Conservation (phyloP, 129 eudicot genomes). For the Flaveria robusta region DNA sequence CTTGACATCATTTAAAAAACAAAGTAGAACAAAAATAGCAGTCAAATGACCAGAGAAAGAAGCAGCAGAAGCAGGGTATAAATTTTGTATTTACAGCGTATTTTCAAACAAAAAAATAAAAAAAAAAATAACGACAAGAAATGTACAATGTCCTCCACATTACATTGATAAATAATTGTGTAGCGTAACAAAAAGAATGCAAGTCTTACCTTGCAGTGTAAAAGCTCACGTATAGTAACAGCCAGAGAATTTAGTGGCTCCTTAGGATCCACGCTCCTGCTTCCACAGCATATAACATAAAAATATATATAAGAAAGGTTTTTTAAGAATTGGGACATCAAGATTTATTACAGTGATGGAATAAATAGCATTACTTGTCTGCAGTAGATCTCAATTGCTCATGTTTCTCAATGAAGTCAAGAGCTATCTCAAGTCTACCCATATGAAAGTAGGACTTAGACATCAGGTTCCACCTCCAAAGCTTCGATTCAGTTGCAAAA, state of each 20-base stretch:
- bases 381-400: slow-evolving; percentile 37
- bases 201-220: slow-evolving; percentile 65
- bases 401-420: slow-evolving; percentile 59
- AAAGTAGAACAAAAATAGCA: slow-evolving; percentile 1
- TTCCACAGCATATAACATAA: slow-evolving; percentile 34
- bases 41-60: slow-evolving; percentile 8
- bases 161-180: slow-evolving; percentile 1
- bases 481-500: slow-evolving; percentile 39
- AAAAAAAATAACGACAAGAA: not conserved
- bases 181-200: slow-evolving; percentile 19
- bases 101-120: not conserved
- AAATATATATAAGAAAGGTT: slow-evolving; percentile 20
- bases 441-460: slow-evolving; percentile 66
- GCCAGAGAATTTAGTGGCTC: slow-evolving; percentile 51
- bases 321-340: slow-evolving; percentile 15
- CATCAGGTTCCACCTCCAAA: slow-evolving; percentile 80
- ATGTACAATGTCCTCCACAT: not conserved
- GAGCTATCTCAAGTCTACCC: slow-evolving; percentile 87
- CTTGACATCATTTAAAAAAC: not conserved
- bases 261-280: slow-evolving; percentile 38
- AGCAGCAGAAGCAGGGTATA: not conserved
- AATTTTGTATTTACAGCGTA: not conserved
- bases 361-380: slow-evolving; percentile 42
- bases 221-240: slow-evolving; percentile 71
- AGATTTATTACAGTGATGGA: slow-evolving; percentile 3